phyloP scores from a whole-genome alignment of 352 stramenopile species.

The Globisporangium cystogenes region DNA sequence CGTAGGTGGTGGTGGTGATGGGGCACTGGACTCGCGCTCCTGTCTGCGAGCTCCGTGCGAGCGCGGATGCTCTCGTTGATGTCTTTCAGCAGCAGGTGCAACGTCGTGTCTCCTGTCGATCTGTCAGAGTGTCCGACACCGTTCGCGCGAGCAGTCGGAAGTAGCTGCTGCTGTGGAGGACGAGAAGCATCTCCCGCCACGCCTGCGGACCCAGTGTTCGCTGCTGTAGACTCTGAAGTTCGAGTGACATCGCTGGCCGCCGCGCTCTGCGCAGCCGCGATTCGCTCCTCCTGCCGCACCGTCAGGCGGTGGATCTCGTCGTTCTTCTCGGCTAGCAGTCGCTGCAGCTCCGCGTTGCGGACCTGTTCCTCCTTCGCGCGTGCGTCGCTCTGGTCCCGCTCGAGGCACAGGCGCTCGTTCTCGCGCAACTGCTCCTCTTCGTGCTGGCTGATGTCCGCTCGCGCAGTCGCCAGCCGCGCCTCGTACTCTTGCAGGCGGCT shows the following conservation, averaged over 20 bases:
- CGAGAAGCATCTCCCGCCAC: neutral
- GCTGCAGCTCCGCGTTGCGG: constrained; percentile 48
- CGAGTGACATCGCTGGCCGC: neutral
- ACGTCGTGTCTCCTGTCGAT: neutral
- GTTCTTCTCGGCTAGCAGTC: constrained; percentile 69
- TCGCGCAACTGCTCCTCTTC: constrained; percentile 58
- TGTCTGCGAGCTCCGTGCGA: neutral
- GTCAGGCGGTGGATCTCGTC: constrained; percentile 44
- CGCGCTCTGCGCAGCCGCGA: neutral
- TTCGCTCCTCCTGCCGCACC: constrained; percentile 17
- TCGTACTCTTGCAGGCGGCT: constrained; percentile 73
- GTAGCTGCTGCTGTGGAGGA: neutral
- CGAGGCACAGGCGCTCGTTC: constrained; percentile 31
- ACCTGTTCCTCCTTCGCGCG: constrained; percentile 41
- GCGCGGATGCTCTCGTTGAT: constrained; percentile 8
- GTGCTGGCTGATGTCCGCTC: constrained; percentile 62
- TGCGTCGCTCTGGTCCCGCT: constrained; percentile 25
- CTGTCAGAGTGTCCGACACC: neutral
- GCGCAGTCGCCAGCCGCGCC: constrained; percentile 56
- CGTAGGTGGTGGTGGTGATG: neutral
- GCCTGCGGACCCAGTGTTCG: neutral
- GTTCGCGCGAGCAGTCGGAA: neutral
- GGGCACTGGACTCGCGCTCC: neutral
- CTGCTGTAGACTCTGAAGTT: neutral
- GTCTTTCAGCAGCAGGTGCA: constrained; percentile 7